Conservation (phyloP, 2,329 filamentous ascomycete species). For the Aspergillus viridinutans region DNA sequence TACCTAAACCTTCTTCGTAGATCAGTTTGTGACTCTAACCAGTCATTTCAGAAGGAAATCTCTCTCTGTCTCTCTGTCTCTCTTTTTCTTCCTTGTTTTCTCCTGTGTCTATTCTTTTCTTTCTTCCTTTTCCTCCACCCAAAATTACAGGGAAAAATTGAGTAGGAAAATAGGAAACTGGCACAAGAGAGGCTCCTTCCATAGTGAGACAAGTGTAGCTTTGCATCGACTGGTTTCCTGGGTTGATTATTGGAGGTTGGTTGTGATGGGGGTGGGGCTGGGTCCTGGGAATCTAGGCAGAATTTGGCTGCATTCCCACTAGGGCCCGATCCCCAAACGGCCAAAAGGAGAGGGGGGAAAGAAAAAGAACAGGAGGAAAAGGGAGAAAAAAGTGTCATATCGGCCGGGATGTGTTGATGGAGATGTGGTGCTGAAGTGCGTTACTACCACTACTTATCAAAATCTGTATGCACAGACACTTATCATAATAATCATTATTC, state of each 20-base stretch:
- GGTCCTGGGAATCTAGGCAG: neutral
- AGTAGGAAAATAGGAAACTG: neutral
- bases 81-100: too few relatives aligned
- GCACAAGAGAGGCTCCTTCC: neutral
- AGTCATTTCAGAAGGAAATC: neutral
- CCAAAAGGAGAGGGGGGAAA: neutral
- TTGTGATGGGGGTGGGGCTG: neutral
- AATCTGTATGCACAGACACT: neutral
- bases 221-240: neutral
- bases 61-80: too few relatives aligned
- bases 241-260: neutral
- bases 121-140: neutral
- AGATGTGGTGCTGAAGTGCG: constrained; percentile 2
- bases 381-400: neutral
- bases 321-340: constrained; percentile 12
- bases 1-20: too few relatives aligned
- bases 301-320: constrained; percentile 17
- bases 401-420: neutral
- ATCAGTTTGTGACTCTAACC: neutral
- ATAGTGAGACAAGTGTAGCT: neutral
- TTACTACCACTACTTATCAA: neutral
- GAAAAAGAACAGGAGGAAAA: neutral
- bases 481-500: too few relatives aligned
- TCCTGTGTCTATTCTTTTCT: too few relatives aligned
- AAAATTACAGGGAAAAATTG: neutral